These are phyloP conservation scores for Monosporascus sp. DNA, from an alignment of 2,329 filamentous ascomycete genomes.

Conservation along the genomic window DNA sequence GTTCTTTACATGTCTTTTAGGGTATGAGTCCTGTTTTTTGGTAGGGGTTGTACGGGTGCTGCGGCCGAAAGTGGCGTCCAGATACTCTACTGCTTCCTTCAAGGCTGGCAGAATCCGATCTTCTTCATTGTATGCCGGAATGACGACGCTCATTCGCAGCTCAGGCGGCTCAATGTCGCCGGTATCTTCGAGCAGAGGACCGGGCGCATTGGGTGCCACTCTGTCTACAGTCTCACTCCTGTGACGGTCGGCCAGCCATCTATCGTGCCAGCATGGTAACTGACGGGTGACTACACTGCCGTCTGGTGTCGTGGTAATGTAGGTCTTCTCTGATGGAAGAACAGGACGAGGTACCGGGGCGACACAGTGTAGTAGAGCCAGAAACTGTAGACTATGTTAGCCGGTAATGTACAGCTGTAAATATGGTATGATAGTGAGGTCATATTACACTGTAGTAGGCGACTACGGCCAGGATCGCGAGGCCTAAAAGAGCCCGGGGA, in stretches of 20 bases:
- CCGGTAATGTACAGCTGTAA: not conserved
- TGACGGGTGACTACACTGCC: conserved; percentile 50
- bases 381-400: conserved; percentile 44
- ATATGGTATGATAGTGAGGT: not conserved
- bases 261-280: conserved; percentile 85
- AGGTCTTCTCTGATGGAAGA: conserved; percentile 75
- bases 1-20: conserved; percentile 31
- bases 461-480: conserved; percentile 19
- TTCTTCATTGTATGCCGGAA: conserved; percentile 95
- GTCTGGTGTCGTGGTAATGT: conserved; percentile 66
- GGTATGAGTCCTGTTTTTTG: conserved; percentile 25
- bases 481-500: no score
- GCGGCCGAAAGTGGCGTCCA: conserved; percentile 71
- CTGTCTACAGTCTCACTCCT: conserved; percentile 36
- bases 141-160: conserved; percentile 83
- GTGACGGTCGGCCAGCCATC: conserved; percentile 59
- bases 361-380: conserved; percentile 64
- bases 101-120: conserved; percentile 77
- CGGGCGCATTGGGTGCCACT: conserved; percentile 31
- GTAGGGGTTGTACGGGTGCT: conserved; percentile 22
- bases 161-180: conserved; percentile 67
- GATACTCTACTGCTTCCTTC: conserved; percentile 82
- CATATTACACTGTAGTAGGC: conserved; percentile 34
- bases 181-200: conserved; percentile 34
- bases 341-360: conserved; percentile 76